Base-by-base conservation (phyloP, 805 yeast genomes). In the Metahyphopichia silvanorum region DNA sequence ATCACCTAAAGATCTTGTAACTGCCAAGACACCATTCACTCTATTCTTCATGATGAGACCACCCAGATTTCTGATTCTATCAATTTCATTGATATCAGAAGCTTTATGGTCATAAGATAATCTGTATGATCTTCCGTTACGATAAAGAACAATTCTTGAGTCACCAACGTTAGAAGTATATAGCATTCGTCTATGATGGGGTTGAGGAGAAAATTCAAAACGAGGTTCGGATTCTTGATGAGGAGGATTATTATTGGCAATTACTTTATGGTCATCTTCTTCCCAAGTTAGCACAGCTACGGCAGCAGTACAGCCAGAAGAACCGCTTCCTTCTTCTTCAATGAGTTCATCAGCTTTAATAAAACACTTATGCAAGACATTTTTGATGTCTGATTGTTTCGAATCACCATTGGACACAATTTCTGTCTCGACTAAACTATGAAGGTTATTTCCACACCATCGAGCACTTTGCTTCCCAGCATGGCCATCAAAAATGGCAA, bases 111-210 rank as follows among this genome's bases (percentile, higher is more conserved):
- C 98, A 55, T 91, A 91, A 1, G 95, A 78, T 25, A 91, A 66
- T 33, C 98, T 66, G 39, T 78, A 71, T 2, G 96, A 88, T 39
- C 69, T 66, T 1, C 89, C 87, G n/a, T 66, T 64, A 33, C 96
- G 75, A 46, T 76, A 81, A 29, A 91, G 64, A 2, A 93, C 86
- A 11, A 88, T 74, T 40, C 98, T 72, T 39, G 93, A 79, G 57
- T 93, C 98, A 3, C 98, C 98, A 4, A 86, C 98, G 52, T 93
- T 91, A 6, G 96, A 95, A 0, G 96, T 88, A 49, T 87, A 88
- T 23, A 91, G 68, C 79, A 85, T 79, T 40, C 97, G 64, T 43
- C 69, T 76, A 48, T 82, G 86, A 40, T 63, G 53, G 10, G 46
- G 35, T 1, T 62, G 48, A 2, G 79, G 80, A 3, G 67, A 49